These are phyloP conservation scores for Casuarina cunninghamiana DNA, from an alignment of 306 rosid species.

Conservation along the genomic window DNA sequence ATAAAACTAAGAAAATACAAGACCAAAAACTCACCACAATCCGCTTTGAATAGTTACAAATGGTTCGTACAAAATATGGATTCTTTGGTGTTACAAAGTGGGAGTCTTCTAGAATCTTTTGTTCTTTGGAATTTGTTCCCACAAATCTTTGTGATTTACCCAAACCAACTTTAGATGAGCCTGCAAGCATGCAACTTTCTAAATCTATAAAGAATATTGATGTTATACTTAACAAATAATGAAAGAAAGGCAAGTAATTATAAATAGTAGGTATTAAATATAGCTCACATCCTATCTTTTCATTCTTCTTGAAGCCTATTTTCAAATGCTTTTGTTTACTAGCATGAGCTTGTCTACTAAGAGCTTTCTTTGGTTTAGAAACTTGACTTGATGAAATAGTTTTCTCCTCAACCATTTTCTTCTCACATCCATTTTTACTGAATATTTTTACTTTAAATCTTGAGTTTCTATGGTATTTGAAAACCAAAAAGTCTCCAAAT, in stretches of 20 bases:
- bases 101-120: not conserved
- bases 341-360: not conserved
- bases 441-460: slow-evolving; percentile 2
- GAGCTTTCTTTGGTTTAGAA: not conserved
- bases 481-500: slow-evolving; percentile 26
- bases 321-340: not conserved
- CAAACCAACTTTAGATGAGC: not conserved
- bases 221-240: not conserved
- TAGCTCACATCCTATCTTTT: not conserved
- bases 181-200: not conserved
- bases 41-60: too few species aligned
- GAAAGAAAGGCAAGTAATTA: not conserved
- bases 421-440: slow-evolving; percentile 9
- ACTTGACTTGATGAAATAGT: slow-evolving; percentile 8
- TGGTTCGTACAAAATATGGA: not conserved
- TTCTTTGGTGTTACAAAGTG: not conserved
- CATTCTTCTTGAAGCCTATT: not conserved
- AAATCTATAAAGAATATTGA: not conserved
- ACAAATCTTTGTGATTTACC: not conserved
- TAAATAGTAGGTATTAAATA: not conserved
- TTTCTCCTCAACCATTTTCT: not conserved
- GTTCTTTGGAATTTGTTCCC: not conserved
- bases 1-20: not conserved
- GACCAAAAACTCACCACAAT: not conserved
- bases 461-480: slow-evolving; percentile 7